Conservation (phyloP, 768 basidiomycete genomes). For the Cystofilobasidium ferigula region DNA sequence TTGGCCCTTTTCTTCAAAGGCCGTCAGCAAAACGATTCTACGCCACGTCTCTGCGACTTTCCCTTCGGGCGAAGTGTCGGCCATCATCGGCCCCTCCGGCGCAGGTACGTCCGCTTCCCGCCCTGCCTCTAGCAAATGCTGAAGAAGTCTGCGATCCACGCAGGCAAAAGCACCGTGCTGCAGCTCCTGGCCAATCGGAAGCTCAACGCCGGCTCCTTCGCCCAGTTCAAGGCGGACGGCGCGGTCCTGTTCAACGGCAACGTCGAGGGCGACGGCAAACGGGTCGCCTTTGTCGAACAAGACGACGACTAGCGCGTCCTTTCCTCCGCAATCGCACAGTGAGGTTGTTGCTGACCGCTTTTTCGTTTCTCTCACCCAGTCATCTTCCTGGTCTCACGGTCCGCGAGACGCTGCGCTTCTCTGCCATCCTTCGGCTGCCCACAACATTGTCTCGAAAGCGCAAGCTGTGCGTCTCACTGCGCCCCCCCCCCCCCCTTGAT, state of each 20-base stretch:
- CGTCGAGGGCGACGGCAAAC: constrained; percentile 20
- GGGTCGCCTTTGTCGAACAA: constrained; percentile 41
- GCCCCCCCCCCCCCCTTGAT: background rate
- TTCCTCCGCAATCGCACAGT: constrained; percentile 27
- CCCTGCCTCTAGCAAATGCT: too few species aligned
- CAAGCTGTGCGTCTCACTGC: constrained; percentile 31
- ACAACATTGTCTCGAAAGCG: constrained; percentile 35
- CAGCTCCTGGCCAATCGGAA: constrained; percentile 39
- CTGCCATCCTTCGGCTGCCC: constrained; percentile 41
- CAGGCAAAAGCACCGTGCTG: constrained; percentile 39
- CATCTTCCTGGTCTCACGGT: constrained; percentile 23
- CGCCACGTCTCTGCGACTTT: constrained; percentile 36
- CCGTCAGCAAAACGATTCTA: constrained; percentile 35
- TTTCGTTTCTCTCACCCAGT: background rate
- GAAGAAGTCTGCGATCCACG: too few species aligned
- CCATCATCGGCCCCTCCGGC: constrained; percentile 36
- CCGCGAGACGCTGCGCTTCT: constrained; percentile 40
- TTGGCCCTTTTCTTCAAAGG: constrained; percentile 12
- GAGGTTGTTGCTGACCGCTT: background rate
- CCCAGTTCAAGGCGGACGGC: constrained; percentile 36
- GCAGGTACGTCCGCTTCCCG: constrained; percentile 26
- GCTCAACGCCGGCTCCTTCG: constrained; percentile 34
- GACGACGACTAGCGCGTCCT: constrained; percentile 42
- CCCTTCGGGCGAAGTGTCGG: constrained; percentile 39
- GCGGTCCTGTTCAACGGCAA: constrained; percentile 36